These are phyloP conservation scores for Ceratocystis papillata DNA, from an alignment of 2,329 filamentous ascomycete genomes.

Conservation along the genomic window DNA sequence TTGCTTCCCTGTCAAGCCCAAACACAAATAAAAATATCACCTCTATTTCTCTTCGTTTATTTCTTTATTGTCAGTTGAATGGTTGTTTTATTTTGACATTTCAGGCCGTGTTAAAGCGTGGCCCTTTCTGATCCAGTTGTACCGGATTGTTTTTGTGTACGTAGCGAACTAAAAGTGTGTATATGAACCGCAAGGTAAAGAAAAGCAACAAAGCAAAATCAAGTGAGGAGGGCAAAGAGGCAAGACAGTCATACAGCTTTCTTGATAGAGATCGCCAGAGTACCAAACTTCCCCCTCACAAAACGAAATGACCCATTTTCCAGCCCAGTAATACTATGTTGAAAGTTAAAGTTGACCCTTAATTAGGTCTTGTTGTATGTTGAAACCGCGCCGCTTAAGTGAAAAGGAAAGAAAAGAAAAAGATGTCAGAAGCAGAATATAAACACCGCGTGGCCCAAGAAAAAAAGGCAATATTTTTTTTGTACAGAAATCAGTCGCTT, in stretches of 20 bases:
- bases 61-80: slow-evolving; percentile 23
- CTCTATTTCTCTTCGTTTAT: not conserved
- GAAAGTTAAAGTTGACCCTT: slow-evolving; percentile 18
- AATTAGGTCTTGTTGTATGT: slow-evolving; percentile 22
- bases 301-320: slow-evolving; percentile 2
- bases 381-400: slow-evolving; percentile 17
- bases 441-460: not conserved
- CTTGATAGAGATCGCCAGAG: not conserved
- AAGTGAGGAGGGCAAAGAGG: slow-evolving; percentile 11
- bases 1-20: not conserved
- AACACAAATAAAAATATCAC: not conserved
- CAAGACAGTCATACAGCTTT: too few species aligned
- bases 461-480: not conserved
- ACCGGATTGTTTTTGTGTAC: slow-evolving; percentile 20
- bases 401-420: slow-evolving; percentile 4
- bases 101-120: slow-evolving; percentile 24
- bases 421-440: not conserved
- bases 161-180: slow-evolving; percentile 1
- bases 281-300: not conserved
- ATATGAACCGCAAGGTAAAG: slow-evolving; percentile 6
- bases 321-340: slow-evolving; percentile 10
- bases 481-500: too few species aligned
- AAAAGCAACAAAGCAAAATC: slow-evolving; percentile 16
- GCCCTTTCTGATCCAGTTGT: slow-evolving; percentile 24
- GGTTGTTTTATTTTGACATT: slow-evolving; percentile 21